Conservation (phyloP, 768 basidiomycete genomes). For the Russula sp. region DNA sequence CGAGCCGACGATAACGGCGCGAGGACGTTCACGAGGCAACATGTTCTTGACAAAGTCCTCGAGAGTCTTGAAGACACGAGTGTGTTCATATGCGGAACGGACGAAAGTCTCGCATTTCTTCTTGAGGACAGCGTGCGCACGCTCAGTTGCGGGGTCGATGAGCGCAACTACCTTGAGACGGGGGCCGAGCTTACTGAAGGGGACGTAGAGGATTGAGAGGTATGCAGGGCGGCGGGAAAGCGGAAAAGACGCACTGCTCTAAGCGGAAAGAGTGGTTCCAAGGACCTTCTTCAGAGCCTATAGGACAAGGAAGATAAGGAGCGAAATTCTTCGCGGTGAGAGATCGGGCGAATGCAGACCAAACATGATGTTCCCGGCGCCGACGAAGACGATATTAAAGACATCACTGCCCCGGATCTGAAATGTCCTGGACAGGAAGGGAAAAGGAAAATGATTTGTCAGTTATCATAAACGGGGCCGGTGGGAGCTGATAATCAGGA, state of each 20-base stretch:
- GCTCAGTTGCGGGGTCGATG: constrained; percentile 83
- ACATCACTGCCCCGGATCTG: constrained; percentile 55
- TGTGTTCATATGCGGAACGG: constrained; percentile 85
- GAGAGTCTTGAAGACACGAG: constrained; percentile 75
- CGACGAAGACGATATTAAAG: constrained; percentile 93
- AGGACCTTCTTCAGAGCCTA: constrained; percentile 81
- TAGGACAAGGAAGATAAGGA: constrained; percentile 2
- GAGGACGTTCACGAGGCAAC: constrained; percentile 57
- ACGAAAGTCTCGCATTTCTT: constrained; percentile 93
- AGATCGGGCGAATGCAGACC: constrained; percentile 38
- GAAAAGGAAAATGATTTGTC: constrained; percentile 9
- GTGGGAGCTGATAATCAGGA: constrained; percentile 12
- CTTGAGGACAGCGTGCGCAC: constrained; percentile 70
- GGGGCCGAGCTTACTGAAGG: constrained; percentile 77
- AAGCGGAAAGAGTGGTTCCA: constrained; percentile 93
- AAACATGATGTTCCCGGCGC: constrained; percentile 98
- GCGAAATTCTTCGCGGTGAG: not conserved
- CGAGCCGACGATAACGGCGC: constrained; percentile 81
- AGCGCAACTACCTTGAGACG: constrained; percentile 94
- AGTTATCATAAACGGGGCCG: constrained; percentile 13
- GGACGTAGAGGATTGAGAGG: constrained; percentile 12
- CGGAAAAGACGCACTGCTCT: constrained; percentile 55
- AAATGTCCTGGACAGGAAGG: constrained; percentile 31
- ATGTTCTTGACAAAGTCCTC: constrained; percentile 76
- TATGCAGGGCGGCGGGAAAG: not conserved